Conservation (phyloP, 805 yeast genomes). For the Trichomonascus vanleenenianus region DNA sequence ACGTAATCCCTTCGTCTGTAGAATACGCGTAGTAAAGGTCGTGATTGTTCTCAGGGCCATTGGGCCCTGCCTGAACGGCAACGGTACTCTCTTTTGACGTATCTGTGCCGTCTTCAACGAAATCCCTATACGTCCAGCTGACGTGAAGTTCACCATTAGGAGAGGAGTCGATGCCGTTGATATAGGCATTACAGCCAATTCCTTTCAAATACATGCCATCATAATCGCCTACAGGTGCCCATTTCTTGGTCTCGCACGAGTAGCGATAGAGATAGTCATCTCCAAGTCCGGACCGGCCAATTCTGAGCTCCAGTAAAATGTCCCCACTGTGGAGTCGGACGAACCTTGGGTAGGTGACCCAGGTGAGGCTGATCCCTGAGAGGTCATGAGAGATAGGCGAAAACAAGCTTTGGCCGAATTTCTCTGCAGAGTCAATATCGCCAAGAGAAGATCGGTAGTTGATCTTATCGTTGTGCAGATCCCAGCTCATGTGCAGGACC, state of each 20-base stretch:
- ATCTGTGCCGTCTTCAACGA: slow-evolving; percentile 15
- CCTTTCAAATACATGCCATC: slow-evolving; percentile 16
- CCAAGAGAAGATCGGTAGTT: slow-evolving; percentile 14
- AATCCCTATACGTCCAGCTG: slow-evolving; percentile 20
- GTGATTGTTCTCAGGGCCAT: slow-evolving; percentile 22
- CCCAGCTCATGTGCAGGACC: slow-evolving; percentile 20
- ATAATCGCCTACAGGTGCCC: slow-evolving; percentile 12
- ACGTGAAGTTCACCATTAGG: slow-evolving; percentile 11
- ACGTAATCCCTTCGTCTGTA: slow-evolving; percentile 17
- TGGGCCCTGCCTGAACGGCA: slow-evolving; percentile 18
- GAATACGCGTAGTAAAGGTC: slow-evolving; percentile 19
- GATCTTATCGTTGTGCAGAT: slow-evolving; percentile 19
- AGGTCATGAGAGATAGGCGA: slow-evolving; percentile 2
- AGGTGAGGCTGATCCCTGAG: slow-evolving; percentile 7
- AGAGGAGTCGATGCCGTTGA: slow-evolving; percentile 17
- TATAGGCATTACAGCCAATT: slow-evolving; percentile 16
- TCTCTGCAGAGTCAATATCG: background rate
- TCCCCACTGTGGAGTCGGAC: slow-evolving; percentile 14
- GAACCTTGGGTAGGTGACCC: slow-evolving; percentile 19
- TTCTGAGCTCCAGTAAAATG: slow-evolving; percentile 8
- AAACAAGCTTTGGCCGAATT: slow-evolving; percentile 5
- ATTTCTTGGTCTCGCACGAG: slow-evolving; percentile 1
- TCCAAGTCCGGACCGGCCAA: slow-evolving; percentile 20
- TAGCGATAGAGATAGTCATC: slow-evolving; percentile 16
- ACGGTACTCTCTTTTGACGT: slow-evolving; percentile 2